phyloP scores from a whole-genome alignment of 179 eudicot genomes.

The Amaranthus tricolor region DNA sequence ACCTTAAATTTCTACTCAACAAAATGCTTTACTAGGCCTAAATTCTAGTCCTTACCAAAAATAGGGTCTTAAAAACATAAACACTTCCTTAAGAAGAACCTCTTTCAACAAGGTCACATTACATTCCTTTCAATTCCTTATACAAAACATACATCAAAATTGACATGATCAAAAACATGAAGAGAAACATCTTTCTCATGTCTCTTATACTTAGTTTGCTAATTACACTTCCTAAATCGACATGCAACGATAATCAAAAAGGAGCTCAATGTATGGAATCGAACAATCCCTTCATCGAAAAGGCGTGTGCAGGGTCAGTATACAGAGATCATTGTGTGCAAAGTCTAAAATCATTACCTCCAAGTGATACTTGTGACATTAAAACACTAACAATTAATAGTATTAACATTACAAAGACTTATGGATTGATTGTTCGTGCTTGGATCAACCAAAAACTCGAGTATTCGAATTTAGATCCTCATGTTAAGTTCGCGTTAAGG shows the following conservation, averaged over 20 bases:
- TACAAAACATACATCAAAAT: neutral
- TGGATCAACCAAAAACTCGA: neutral
- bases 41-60: neutral
- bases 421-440: neutral
- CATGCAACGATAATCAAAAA: neutral
- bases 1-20: neutral
- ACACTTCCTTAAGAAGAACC: neutral
- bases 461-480: neutral
- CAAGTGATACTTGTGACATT: neutral
- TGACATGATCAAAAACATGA: neutral
- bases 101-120: neutral
- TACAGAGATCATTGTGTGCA: neutral
- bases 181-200: neutral
- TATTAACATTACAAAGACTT: neutral
- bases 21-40: neutral
- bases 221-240: neutral
- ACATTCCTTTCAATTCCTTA: too few relatives aligned
- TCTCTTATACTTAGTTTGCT: slow-evolving; percentile 3
- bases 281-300: neutral
- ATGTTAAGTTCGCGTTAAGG: neutral
- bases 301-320: neutral
- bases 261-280: neutral
- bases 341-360: neutral
- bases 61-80: neutral
- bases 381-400: neutral